phyloP scores from a whole-genome alignment of 73 alveolate species.

The Paramecium sexaurelia region DNA sequence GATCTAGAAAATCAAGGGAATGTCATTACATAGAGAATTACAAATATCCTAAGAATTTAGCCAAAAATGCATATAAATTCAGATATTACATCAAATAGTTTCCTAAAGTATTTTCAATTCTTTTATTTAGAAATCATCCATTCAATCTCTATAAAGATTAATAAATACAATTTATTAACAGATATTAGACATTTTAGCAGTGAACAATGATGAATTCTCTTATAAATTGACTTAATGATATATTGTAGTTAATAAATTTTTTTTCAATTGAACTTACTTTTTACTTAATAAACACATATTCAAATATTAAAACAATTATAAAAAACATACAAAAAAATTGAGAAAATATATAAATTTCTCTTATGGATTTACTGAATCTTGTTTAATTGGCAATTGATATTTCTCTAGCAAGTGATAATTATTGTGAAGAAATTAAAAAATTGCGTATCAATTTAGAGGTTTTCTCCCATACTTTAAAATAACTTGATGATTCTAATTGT shows the following conservation, averaged over 20 bases:
- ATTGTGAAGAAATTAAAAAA: not conserved
- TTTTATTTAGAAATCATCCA: not conserved
- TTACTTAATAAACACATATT: not conserved
- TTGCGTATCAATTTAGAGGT: not conserved
- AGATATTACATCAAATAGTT: not conserved
- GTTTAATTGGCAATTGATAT: conserved; percentile 24
- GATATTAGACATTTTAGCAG: not conserved
- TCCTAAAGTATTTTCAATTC: not conserved
- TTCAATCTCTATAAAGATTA: not conserved
- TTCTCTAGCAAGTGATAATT: not conserved
- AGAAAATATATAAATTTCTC: not conserved
- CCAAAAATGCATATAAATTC: not conserved
- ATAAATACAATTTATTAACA: not conserved
- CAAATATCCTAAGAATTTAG: not conserved
- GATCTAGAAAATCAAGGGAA: not conserved
- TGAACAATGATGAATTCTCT: not conserved
- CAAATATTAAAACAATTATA: not conserved
- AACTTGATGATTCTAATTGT: not conserved
- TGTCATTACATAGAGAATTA: not conserved
- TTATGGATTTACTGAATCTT: not conserved
- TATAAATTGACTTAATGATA: not conserved
- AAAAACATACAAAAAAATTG: not conserved
- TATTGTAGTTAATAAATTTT: not conserved
- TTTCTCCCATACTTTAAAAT: not conserved
- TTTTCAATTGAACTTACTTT: not conserved